A percentile compares a stretch with the other conserved stretches of the same genome.
These are phyloP conservation scores for Acanthamoeba rhysodes DNA, from an alignment of 208 protist genomes.

Conservation along the genomic window DNA sequence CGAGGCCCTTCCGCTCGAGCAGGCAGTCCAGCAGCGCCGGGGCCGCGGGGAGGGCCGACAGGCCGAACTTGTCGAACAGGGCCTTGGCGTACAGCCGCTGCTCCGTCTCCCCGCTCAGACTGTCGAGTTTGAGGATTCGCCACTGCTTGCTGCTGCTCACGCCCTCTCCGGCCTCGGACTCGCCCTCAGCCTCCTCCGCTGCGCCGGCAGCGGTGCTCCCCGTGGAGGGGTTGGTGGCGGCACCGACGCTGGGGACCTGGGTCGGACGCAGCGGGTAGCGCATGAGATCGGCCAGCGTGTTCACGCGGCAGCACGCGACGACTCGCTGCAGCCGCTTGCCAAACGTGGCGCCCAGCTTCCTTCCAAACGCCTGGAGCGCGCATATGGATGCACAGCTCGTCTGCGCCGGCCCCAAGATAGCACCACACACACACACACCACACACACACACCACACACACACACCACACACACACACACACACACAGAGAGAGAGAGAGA, in stretches of 20 bases:
- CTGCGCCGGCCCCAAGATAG: not conserved
- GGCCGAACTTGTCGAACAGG: not conserved
- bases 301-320: not conserved
- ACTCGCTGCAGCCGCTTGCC: slow-evolving; percentile 36
- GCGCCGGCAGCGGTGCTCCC: slow-evolving; percentile 21
- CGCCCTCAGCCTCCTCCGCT: not conserved
- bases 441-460: too few species aligned
- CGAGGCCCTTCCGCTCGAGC: slow-evolving; percentile 10
- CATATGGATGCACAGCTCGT: not conserved
- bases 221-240: slow-evolving; percentile 26
- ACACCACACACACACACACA: too few species aligned
- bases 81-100: slow-evolving; percentile 9
- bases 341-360: slow-evolving; percentile 3
- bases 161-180: not conserved
- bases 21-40: not conserved
- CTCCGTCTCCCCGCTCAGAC: slow-evolving; percentile 3
- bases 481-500: too few species aligned
- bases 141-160: not conserved
- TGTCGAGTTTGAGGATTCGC: slow-evolving; percentile 28
- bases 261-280: slow-evolving; percentile 29
- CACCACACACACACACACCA: not conserved
- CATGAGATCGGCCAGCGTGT: slow-evolving; percentile 8
- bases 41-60: not conserved
- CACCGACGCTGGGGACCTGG: not conserved
- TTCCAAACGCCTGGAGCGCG: not conserved